Evolutionary conservation across 495 filamentous ascomycete species (phyloP).

Genomic region (Apodospora peruviana): DNA sequence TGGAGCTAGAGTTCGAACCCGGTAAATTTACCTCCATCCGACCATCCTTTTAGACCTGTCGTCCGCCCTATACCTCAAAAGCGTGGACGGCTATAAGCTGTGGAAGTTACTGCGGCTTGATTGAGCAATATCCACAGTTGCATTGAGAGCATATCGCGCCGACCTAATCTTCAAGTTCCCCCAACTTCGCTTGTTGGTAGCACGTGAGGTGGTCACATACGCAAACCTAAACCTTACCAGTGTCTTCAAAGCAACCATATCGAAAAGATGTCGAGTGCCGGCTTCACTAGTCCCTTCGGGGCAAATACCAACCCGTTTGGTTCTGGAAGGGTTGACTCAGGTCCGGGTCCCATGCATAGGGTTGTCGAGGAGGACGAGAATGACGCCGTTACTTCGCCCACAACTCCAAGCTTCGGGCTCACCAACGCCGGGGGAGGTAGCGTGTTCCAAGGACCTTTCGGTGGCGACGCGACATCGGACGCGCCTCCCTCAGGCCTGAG

Average conservation of each 20-base stretch:
- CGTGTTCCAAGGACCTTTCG: constrained; percentile 40
- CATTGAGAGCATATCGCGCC: too few relatives aligned
- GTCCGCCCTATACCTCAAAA: too few relatives aligned
- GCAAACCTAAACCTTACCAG: background rate
- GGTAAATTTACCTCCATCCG: too few relatives aligned
- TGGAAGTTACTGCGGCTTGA: too few relatives aligned
- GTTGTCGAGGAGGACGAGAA: constrained; percentile 58
- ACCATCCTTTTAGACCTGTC: too few relatives aligned
- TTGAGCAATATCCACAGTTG: too few relatives aligned
- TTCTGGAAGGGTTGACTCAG: constrained; percentile 24
- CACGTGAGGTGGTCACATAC: too few relatives aligned
- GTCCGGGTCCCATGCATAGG: constrained; percentile 40
- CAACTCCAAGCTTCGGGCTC: constrained; percentile 42
- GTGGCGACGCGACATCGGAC: constrained; percentile 39
- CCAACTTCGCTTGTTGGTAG: too few relatives aligned
- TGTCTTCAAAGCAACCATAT: background rate
- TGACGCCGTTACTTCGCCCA: constrained; percentile 52
- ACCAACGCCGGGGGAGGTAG: constrained; percentile 10
- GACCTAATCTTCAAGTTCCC: too few relatives aligned
- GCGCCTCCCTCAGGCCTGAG: constrained; percentile 34
- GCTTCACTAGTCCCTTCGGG: constrained; percentile 52
- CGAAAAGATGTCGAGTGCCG: constrained; percentile 39
- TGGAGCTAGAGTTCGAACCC: too few relatives aligned
- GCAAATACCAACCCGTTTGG: constrained; percentile 50
- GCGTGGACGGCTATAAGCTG: too few relatives aligned